Base-by-base conservation (phyloP, 768 basidiomycete genomes). In the Rossbeevera mucosa region DNA sequence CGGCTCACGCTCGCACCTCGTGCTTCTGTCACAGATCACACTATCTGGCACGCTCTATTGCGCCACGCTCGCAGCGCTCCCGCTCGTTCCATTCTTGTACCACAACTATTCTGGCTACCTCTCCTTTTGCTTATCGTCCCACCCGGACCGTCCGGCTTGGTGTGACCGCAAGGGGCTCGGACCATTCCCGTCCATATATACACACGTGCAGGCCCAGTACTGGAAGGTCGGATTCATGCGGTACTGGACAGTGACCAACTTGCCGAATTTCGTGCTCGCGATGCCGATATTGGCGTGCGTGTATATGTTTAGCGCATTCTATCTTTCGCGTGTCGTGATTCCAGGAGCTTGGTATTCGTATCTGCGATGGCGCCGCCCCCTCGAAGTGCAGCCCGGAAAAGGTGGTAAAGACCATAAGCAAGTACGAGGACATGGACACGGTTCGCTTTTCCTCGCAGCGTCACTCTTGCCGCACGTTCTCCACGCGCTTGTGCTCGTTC, bases 201-300 rank as follows among this genome's bases (percentile, higher is more conserved):
- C 80, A 9, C 80, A 91, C 63, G 88, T 88, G 2, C 95, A 99
- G 65, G 65, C 71, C 71, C 5, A 74, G 48, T 97, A 98, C 67
- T 99, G 95, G 96, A 76, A 88, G 64, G 72, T 79, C 41, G 93
- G 94, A 14, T 81, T 94, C 57, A 68, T 99, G 55, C 80, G 76
- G 3, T 98, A 98, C 69, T 99, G 91, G 91, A 85, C 85, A 0
- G 55, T 72, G 21, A 71, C 78, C 26, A 94, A 99, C 68, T 60
- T 92, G 2, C 96, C 96, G 43, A 96, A 97, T 69, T 89, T 97
- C 64, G 57, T 91, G 54, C 75, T 98, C 51, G 82, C 87, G 14
- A 61, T 80, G 0, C 95, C 95, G 0, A 76, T 86, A 0, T 77
- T 95, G 48, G 38, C 70, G 45, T 71, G 78, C 55, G 70, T 85